These are phyloP conservation scores for Paraphaeosphaeria minitans DNA, from an alignment of 2,329 filamentous ascomycete species.

Conservation along the genomic window DNA sequence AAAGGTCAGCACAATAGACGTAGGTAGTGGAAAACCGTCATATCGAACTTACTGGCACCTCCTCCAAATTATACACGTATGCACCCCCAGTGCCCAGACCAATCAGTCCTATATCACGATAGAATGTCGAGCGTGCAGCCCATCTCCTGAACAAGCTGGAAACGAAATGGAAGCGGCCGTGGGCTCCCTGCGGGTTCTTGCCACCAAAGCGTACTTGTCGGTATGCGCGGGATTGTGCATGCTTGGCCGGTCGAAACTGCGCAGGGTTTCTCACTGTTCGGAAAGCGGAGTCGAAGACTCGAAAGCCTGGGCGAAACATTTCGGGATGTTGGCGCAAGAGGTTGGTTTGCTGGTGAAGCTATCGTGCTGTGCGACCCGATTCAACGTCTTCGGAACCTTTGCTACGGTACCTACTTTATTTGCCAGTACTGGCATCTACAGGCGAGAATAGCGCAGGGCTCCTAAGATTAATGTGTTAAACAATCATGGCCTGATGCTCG, in stretches of 20 bases:
- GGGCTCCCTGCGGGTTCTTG: constrained; percentile 22
- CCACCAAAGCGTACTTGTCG: constrained; percentile 30
- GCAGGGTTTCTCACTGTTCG: background rate
- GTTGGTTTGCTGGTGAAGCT: background rate
- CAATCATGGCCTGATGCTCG: too few relatives aligned
- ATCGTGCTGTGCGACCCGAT: too few relatives aligned
- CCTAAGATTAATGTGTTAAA: background rate
- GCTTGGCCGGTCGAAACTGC: constrained; percentile 3
- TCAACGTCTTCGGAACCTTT: too few relatives aligned
- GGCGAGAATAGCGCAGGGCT: too few relatives aligned
- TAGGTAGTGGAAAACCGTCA: background rate
- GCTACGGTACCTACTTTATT: too few relatives aligned
- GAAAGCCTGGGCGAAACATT: constrained; percentile 13
- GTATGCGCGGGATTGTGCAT: constrained; percentile 28
- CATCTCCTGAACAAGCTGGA: constrained; percentile 43
- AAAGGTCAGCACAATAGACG: constrained; percentile 1
- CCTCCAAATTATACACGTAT: constrained; percentile 72
- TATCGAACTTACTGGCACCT: constrained; percentile 60
- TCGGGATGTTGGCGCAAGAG: background rate
- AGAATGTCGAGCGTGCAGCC: constrained; percentile 54
- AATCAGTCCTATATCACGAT: constrained; percentile 51
- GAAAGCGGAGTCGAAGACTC: constrained; percentile 9
- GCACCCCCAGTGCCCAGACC: constrained; percentile 56
- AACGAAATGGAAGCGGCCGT: constrained; percentile 36
- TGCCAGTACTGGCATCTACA: too few relatives aligned